Evolutionary conservation across 495 filamentous ascomycete genomes (phyloP), one percentile per base, ranked within the genome.

Genomic region (Xylaria bambusicola): DNA sequence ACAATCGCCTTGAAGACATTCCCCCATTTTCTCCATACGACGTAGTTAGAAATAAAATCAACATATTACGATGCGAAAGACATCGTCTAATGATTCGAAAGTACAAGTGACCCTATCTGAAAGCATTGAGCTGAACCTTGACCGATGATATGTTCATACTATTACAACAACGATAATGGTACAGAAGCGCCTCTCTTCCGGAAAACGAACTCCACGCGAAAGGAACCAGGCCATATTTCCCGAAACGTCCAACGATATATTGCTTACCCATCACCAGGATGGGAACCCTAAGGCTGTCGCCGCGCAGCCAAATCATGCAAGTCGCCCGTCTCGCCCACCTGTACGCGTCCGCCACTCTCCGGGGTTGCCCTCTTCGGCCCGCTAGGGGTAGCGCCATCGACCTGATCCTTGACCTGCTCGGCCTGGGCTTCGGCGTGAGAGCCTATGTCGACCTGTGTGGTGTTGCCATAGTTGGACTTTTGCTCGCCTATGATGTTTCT

Each of bases 251-350:
- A 41, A 41, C 38, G n/a, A 41, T 3, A 41, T 15, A 12, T 3
- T 15, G 10, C 3, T 8, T 17, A 41, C 6, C 3, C 9, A 6
- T 3, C 23, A 29, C n/a, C 54, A 57, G n/a, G 18, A 45, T 23
- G 13, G 29, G n/a, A n/a, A n/a, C n/a, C n/a, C 45, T 55, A 55
- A 51, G 48, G 38, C 45, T 66, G 62, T 33, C 65, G 53, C 40
- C 45, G 64, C 21, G 64, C 67, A 18, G 67, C 67, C 5, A 70
- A 52, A 9, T 70, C 67, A 24, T 65, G 67, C 50, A 70, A 40
- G 21, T 70, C 67, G n/a, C 67, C 67, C 20, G 67, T 70, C 58
- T 70, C 67, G 20, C 36, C 67, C 4, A 70, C 64, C 18, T 61
- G 56, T 5, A 70, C 67, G 26, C 67, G 53, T 21, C 67, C 67